Evolutionary conservation across 441 rosid species (phyloP), one percentile per base, ranked within the genome.

Genomic region (Corymbia calophylla): DNA sequence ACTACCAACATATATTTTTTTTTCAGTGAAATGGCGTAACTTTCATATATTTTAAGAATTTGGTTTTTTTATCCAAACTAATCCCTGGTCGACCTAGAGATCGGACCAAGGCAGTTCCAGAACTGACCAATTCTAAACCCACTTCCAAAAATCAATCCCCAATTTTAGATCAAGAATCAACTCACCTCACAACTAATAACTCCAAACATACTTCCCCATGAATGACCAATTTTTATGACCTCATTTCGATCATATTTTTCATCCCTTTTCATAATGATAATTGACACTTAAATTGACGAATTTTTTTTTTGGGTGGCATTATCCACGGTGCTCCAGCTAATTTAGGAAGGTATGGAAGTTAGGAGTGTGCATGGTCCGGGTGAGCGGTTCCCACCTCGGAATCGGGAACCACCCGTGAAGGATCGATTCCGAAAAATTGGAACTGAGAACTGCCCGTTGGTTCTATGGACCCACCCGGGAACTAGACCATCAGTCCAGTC

Each of bases 41-140:
- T 66, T 16, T 66, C 39, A 66, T 66, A 31, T 60, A 12, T 9
- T 23, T 23, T 58, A 23, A 62, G 70, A n/a, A 29, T 29, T n/a
- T 29, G 18, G 18, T 16, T 64, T 64, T 64, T 64, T n/a, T n/a
- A 7, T 2, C 73, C 19, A 13, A 64, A 15, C 4, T 2, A 64
- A 73, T 11, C 49, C 29, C 14, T 39, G 29, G 3, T 21, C 8
- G 17, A 23, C 19, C 1, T 17, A 9, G 47, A 39, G 25, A 77
- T 0, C 1, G 2, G n/a, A 77, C 49, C 17, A 39, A 77, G 5
- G n/a, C 5, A 13, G 5, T 39, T 77, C 6, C 17, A 21, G 1
- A 21, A 39, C 25, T 0, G 2, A 39, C 4, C 25, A 2, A 47
- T 39, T 39, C 44, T 39, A 39, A 39, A 39, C 44, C 44, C 44